These are phyloP conservation scores for Hortaea werneckii DNA, from an alignment of 2,329 filamentous ascomycete species.

Conservation along the genomic window DNA sequence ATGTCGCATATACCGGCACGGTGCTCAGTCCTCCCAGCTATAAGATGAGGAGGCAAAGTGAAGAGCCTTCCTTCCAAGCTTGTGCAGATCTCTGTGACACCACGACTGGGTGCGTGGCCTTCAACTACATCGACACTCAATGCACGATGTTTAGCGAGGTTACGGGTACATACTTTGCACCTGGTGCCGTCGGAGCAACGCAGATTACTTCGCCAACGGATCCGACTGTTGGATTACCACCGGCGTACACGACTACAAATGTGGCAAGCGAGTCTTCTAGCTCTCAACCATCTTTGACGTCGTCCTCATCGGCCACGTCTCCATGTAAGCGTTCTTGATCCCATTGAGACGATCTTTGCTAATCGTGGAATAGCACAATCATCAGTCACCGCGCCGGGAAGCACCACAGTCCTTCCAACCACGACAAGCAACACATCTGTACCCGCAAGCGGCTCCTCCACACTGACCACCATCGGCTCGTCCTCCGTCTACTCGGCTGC, in stretches of 20 bases:
- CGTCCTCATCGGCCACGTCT: not conserved
- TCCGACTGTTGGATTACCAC: not conserved
- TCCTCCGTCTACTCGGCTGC: slow-evolving; percentile 13
- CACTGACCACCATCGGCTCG: slow-evolving; percentile 10
- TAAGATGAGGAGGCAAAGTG: slow-evolving; percentile 7
- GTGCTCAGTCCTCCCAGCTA: slow-evolving; percentile 10
- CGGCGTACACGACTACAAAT: not conserved
- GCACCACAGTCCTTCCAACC: slow-evolving; percentile 9
- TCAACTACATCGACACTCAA: slow-evolving; percentile 19
- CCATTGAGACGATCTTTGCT: too few species aligned
- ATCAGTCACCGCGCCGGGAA: not conserved
- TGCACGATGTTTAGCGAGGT: slow-evolving; percentile 22
- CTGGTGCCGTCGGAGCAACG: slow-evolving; percentile 14
- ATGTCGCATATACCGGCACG: slow-evolving; percentile 11
- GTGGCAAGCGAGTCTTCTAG: not conserved
- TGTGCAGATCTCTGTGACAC: slow-evolving; percentile 15
- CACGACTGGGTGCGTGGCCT: slow-evolving; percentile 17
- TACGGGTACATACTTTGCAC: slow-evolving; percentile 13
- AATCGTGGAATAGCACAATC: too few species aligned
- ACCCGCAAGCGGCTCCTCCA: slow-evolving; percentile 11
- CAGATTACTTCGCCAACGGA: slow-evolving; percentile 4
- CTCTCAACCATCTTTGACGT: not conserved
- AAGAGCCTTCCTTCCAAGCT: slow-evolving; percentile 7
- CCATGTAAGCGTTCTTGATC: too few species aligned
- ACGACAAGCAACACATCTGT: slow-evolving; percentile 9